Percentiles rank a stretch among this genome's conserved stretches.
Evolutionary conservation across 1,139 yeast genomes (phyloP).

Genomic region (Debaryomyces subglobosus): DNA sequence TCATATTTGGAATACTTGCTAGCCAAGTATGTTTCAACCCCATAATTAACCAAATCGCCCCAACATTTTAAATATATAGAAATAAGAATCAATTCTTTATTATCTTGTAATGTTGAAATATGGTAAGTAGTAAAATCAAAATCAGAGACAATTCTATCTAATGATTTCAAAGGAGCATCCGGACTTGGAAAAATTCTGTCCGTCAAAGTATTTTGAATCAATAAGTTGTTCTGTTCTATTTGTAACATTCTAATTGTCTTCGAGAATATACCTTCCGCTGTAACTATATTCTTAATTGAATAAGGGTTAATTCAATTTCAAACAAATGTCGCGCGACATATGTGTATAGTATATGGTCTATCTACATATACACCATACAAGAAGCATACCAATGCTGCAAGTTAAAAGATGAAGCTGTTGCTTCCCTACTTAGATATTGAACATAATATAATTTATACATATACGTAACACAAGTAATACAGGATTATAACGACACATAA

Average conservation of each 20-base stretch:
- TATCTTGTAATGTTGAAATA: constrained; percentile 74
- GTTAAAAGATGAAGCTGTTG: too few species aligned
- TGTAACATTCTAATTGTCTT: constrained; percentile 37
- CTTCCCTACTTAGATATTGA: background rate
- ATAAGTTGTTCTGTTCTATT: constrained; percentile 47
- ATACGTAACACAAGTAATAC: background rate
- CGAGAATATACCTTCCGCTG: background rate
- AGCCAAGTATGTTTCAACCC: constrained; percentile 52
- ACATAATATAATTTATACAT: background rate
- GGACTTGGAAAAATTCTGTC: constrained; percentile 37
- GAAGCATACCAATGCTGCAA: background rate
- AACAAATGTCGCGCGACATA: constrained; percentile 9
- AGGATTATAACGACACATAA: background rate
- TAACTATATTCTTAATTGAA: background rate
- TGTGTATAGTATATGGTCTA: background rate
- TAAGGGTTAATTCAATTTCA: background rate
- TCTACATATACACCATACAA: background rate
- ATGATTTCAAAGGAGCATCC: constrained; percentile 47
- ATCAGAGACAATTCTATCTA: constrained; percentile 90
- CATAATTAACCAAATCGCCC: constrained; percentile 70
- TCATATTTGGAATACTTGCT: constrained; percentile 40
- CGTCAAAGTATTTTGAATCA: constrained; percentile 45
- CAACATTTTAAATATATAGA: constrained; percentile 79
- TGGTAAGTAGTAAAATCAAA: constrained; percentile 96
- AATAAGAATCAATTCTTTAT: constrained; percentile 63